Conservation (phyloP, 345 rosid species). For the Limnanthes douglasii region DNA sequence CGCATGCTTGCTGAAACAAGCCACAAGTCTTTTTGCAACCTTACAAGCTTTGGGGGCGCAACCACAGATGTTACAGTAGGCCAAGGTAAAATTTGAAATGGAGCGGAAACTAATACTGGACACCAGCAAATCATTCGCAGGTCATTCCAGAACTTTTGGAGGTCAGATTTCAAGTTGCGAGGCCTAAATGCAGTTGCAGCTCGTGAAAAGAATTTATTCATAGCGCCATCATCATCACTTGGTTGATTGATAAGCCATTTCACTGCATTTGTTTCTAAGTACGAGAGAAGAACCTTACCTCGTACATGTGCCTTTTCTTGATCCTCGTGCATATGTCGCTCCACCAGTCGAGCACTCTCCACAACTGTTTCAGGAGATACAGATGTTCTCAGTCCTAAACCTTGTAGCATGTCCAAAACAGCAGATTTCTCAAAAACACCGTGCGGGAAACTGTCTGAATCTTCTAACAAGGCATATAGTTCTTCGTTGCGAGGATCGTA, state of each 20-base stretch:
- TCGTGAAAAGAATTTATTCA: conserved; percentile 61
- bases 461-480: conserved; percentile 65
- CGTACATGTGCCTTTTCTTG: conserved; percentile 53
- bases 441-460: conserved; percentile 62
- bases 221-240: conserved; percentile 46
- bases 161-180: conserved; percentile 52
- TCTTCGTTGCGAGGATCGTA: conserved; percentile 91
- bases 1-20: conserved; percentile 94
- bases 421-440: conserved; percentile 49
- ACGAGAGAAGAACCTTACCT: conserved; percentile 78
- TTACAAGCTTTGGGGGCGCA: conserved; percentile 95
- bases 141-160: conserved; percentile 82
- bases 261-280: conserved; percentile 77
- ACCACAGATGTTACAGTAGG: conserved; percentile 64
- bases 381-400: conserved; percentile 76
- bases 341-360: conserved; percentile 76
- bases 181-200: conserved; percentile 85
- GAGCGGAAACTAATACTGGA: conserved; percentile 79
- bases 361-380: conserved; percentile 69
- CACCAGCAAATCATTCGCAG: conserved; percentile 88
- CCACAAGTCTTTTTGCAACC: conserved; percentile 72
- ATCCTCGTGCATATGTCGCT: conserved; percentile 47
- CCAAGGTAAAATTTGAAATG: conserved; percentile 80
- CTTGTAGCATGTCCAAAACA: conserved; percentile 69
- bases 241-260: conserved; percentile 70